These are phyloP conservation scores for Beverwykella pulmonaria DNA, from an alignment of 495 filamentous ascomycete species.

Conservation along the genomic window DNA sequence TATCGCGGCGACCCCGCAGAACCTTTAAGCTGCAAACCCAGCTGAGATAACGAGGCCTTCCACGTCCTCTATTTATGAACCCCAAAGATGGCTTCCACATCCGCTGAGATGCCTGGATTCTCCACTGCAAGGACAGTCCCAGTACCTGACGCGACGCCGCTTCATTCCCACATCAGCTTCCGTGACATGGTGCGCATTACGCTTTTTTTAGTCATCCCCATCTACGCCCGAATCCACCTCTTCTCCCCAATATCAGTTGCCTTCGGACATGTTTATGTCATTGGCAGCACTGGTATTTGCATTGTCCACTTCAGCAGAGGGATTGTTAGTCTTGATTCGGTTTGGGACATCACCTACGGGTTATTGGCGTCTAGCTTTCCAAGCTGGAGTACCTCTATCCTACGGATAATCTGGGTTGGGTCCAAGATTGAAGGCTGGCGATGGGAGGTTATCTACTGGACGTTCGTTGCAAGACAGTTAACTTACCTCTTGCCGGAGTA, in stretches of 20 bases:
- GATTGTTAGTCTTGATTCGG: neutral
- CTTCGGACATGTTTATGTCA: neutral
- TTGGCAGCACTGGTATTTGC: neutral
- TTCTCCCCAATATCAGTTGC: conserved; percentile 2
- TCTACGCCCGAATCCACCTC: neutral
- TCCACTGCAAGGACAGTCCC: neutral
- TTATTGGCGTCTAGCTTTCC: neutral
- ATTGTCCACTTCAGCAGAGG: neutral
- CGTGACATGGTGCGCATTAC: neutral
- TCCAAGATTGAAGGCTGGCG: neutral
- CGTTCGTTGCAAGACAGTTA: neutral
- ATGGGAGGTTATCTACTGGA: neutral
- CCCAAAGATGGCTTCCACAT: conserved; percentile 2
- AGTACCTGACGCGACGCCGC: neutral
- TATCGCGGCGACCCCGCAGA: no score
- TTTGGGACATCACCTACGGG: neutral
- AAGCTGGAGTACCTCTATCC: neutral
- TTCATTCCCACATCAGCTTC: neutral
- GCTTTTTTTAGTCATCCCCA: neutral
- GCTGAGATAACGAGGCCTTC: no score
- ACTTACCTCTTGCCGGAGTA: neutral
- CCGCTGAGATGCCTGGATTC: neutral
- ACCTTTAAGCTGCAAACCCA: no score
- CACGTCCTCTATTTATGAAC: no score
- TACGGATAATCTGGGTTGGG: neutral